These are phyloP conservation scores for Alternaria tenuissima DNA, from an alignment of 2,329 filamentous ascomycete species.

Conservation along the genomic window DNA sequence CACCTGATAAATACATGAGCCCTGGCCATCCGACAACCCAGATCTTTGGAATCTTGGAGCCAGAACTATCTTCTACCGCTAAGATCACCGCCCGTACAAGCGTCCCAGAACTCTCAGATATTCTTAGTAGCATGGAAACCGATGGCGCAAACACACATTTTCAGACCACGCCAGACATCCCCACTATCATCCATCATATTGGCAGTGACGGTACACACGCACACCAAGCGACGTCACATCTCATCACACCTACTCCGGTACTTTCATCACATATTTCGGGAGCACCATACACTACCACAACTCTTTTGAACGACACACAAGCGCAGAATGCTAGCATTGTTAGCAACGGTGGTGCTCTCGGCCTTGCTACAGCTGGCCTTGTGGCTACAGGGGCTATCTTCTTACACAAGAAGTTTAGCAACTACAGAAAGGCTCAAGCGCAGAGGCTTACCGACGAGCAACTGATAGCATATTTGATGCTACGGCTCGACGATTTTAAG, in stretches of 20 bases:
- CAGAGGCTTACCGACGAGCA: neutral
- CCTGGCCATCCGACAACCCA: neutral
- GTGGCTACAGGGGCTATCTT: neutral
- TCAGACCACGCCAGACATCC: neutral
- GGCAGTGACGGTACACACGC: neutral
- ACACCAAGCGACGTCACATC: neutral
- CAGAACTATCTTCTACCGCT: neutral
- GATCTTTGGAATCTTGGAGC: neutral
- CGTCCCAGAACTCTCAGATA: neutral
- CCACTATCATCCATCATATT: neutral
- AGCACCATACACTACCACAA: neutral
- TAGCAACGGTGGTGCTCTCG: too few species aligned
- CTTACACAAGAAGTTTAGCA: neutral
- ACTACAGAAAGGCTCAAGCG: neutral
- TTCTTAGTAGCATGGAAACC: neutral
- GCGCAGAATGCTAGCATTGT: neutral
- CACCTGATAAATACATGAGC: neutral
- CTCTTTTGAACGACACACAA: neutral
- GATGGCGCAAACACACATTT: neutral
- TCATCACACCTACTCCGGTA: neutral
- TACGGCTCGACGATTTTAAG: neutral
- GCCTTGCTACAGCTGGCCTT: neutral
- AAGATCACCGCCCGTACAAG: neutral
- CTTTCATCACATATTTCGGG: neutral
- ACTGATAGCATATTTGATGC: neutral